Base-by-base conservation (phyloP, 2,329 filamentous ascomycete genomes). In the Xylariaceae sp. region DNA sequence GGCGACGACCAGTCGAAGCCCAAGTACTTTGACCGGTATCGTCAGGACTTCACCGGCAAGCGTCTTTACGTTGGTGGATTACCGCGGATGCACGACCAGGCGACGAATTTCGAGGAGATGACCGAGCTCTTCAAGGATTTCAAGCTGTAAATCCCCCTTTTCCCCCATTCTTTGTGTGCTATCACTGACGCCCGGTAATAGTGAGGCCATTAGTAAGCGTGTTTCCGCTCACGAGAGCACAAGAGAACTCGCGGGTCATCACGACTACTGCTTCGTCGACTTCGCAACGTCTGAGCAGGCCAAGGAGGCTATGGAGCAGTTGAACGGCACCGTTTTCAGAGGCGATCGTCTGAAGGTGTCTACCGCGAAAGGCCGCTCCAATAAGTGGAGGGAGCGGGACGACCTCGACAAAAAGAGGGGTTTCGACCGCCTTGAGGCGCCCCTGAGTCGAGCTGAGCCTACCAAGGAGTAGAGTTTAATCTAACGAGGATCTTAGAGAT, bases 231-330 rank as follows among this genome's bases (percentile, higher is more conserved):
- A 77, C 69, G 84, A 75, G 67, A 83, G 73, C 67, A 86, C 78
- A 59, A 75, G 74, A 30, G 71, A 75, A n/a, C 75, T 76, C 47
- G 74, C 77, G 0, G 83, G 82, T 35, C 80, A 83, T 63, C 78
- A 84, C 67, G 81, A 87, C 72, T 88, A 84, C 71, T 83, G 83
- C 65, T 88, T 88, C 60, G 82, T 88, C n/a, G 84, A 88, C 66
- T 80, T 88, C 58, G 75, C 74, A 52, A 82, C 77, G 4, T 69
- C 73, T 0, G 78, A 84, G 55, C 80, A 87, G 62, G 83, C 82
- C 0, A 71, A 78, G 39, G 72, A 72, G 8, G 85, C 83, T 18
- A 76, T 82, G 59, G 67, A 75, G 6, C 73, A 73, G 1, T 61
- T 83, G 10, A 67, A 77, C 55, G 74, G 75, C 1, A 66, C 37